Conservation (phyloP, 2,329 filamentous ascomycete species). For the Endoconidiophora polonica region DNA sequence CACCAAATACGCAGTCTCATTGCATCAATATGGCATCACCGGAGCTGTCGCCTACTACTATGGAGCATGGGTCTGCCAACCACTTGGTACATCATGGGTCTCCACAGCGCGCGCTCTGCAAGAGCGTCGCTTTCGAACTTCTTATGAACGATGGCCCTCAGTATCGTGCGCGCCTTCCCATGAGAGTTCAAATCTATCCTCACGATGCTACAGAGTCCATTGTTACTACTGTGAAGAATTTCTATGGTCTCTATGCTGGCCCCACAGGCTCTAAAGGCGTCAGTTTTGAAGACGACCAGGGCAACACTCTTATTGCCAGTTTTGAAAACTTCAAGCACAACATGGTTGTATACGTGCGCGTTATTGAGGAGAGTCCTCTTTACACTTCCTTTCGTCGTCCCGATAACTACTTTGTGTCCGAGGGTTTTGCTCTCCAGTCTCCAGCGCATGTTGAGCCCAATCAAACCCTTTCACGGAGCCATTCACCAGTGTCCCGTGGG, state of each 20-base stretch:
- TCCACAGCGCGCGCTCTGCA: constrained; percentile 23
- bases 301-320: constrained; percentile 80
- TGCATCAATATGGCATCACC: constrained; percentile 8
- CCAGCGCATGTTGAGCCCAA: constrained; percentile 38
- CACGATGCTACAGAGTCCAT: constrained; percentile 97
- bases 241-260: constrained; percentile 85
- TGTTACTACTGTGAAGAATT: constrained; percentile 96
- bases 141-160: constrained; percentile 51
- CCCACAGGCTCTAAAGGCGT: constrained; percentile 57
- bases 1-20: neutral
- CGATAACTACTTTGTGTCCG: constrained; percentile 35
- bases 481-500: constrained; percentile 51
- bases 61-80: constrained; percentile 6
- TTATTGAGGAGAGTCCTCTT: constrained; percentile 41
- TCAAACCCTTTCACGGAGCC: constrained; percentile 43
- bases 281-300: constrained; percentile 83
- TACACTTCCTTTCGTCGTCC: constrained; percentile 11
- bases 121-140: constrained; percentile 67
- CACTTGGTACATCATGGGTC: neutral
- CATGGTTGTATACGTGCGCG: constrained; percentile 85
- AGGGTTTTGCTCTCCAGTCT: constrained; percentile 29
- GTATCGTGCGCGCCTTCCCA: constrained; percentile 59
- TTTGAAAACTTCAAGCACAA: constrained; percentile 91
- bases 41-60: constrained; percentile 6
- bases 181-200: constrained; percentile 79